Evolutionary conservation across 2,329 filamentous ascomycete genomes (phyloP).

Genomic region (Neofusicoccum umdonicola): DNA sequence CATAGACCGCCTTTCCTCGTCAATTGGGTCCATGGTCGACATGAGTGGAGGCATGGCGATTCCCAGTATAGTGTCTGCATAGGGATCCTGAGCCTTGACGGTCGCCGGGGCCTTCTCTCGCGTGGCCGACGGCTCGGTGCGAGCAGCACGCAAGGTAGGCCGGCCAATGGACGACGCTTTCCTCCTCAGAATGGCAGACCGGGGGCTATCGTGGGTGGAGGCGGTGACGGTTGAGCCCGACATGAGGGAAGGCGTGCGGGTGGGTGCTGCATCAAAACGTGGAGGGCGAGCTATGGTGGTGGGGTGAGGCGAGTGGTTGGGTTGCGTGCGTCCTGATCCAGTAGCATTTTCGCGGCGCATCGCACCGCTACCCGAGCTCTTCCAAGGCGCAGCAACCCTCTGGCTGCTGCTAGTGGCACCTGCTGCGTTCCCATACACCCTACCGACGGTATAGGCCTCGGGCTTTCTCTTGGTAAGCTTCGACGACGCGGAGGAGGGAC

Average conservation of each 20-base stretch:
- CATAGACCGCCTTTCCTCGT: conserved; percentile 23
- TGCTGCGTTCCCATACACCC: conserved; percentile 13
- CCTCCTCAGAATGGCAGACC: conserved; percentile 43
- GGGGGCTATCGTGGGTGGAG: conserved; percentile 47
- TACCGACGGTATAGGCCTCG: conserved; percentile 23
- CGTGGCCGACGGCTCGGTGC: conserved; percentile 22
- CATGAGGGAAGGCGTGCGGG: conserved; percentile 47
- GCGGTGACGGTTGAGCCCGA: conserved; percentile 44
- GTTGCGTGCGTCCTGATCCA: conserved; percentile 17
- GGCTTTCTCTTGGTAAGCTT: conserved; percentile 27
- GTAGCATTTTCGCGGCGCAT: conserved; percentile 16
- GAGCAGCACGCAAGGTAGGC: conserved; percentile 31
- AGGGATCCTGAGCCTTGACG: conserved; percentile 38
- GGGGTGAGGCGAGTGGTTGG: conserved; percentile 10
- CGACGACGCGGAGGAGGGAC: conserved; percentile 12
- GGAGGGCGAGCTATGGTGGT: conserved; percentile 27
- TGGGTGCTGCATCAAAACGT: conserved; percentile 35
- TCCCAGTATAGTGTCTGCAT: conserved; percentile 43
- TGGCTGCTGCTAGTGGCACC: conserved; percentile 15
- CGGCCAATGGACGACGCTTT: conserved; percentile 46
- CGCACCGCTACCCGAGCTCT: conserved; percentile 14
- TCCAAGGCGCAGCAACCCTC: conserved; percentile 7
- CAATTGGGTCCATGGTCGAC: conserved; percentile 20
- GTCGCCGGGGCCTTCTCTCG: conserved; percentile 26
- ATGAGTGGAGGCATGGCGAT: conserved; percentile 36